Conservation (phyloP, 257 asterid genomes). For the Fraxinus anomala region DNA sequence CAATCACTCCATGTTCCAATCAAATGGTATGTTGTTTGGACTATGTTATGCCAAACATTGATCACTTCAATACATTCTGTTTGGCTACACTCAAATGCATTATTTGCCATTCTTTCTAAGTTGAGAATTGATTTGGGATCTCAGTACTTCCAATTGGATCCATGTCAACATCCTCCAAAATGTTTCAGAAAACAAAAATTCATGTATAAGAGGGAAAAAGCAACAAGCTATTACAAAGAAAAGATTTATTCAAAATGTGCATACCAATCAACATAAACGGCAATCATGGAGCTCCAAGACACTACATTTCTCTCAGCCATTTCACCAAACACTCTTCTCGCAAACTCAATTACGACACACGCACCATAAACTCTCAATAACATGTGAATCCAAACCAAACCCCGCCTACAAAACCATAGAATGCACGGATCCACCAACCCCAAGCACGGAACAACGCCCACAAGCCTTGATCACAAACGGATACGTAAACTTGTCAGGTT, state of each 20-base stretch:
- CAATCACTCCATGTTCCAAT: no score
- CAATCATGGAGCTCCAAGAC: conserved; percentile 77
- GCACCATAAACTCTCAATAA: conserved; percentile 57
- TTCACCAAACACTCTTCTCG: conserved; percentile 64
- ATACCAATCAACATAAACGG: conserved; percentile 69
- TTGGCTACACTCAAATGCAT: background rate
- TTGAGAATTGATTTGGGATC: background rate
- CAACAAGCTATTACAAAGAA: background rate
- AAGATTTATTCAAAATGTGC: background rate
- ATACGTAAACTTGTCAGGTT: conserved; percentile 51
- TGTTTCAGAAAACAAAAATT: background rate
- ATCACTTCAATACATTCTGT: background rate
- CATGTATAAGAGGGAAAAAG: background rate
- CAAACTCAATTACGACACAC: conserved; percentile 31
- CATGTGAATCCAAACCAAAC: conserved; percentile 44
- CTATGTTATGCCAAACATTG: no score
- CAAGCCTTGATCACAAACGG: conserved; percentile 66
- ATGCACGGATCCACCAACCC: conserved; percentile 57
- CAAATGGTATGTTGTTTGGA: no score
- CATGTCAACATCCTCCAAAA: background rate
- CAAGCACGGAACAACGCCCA: conserved; percentile 58
- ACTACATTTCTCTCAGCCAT: conserved; percentile 62
- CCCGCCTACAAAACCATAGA: conserved; percentile 53
- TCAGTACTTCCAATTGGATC: background rate
- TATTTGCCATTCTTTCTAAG: background rate